Conservation (phyloP, 2,329 filamentous ascomycete species). For the Neofusicoccum umdonicola region DNA sequence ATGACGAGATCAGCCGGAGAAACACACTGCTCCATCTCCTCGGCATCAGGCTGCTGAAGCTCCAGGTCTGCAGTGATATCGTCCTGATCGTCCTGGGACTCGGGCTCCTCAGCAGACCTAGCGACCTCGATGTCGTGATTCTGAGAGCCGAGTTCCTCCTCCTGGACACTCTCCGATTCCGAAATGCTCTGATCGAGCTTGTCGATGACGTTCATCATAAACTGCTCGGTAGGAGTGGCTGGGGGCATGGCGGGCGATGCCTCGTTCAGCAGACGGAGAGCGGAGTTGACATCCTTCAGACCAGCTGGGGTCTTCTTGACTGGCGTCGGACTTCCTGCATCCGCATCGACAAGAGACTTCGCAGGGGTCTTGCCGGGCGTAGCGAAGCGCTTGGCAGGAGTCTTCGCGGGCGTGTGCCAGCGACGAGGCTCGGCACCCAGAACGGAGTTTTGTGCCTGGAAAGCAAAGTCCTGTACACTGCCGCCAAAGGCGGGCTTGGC, state of each 20-base stretch:
- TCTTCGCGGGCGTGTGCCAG: constrained; percentile 11
- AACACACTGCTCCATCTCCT: neutral
- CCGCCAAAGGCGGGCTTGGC: neutral
- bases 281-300: constrained; percentile 13
- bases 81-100: neutral
- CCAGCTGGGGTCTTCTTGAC: constrained; percentile 12
- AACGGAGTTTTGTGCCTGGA: neutral
- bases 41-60: neutral
- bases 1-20: neutral
- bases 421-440: constrained; percentile 8
- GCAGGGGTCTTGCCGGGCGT: constrained; percentile 1
- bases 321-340: constrained; percentile 11
- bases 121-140: constrained; percentile 1
- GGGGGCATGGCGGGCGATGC: neutral
- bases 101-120: neutral
- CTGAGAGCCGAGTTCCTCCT: neutral
- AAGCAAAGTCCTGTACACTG: constrained; percentile 8
- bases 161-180: neutral
- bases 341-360: neutral
- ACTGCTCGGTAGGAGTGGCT: constrained; percentile 10
- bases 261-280: constrained; percentile 3
- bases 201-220: constrained; percentile 13
- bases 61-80: neutral
- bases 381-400: constrained; percentile 9
- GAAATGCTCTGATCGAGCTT: constrained; percentile 13